Evolutionary conservation across 495 filamentous ascomycete species (phyloP), one percentile per base, ranked within the genome.

Genomic region (Penicillium coffeae): DNA sequence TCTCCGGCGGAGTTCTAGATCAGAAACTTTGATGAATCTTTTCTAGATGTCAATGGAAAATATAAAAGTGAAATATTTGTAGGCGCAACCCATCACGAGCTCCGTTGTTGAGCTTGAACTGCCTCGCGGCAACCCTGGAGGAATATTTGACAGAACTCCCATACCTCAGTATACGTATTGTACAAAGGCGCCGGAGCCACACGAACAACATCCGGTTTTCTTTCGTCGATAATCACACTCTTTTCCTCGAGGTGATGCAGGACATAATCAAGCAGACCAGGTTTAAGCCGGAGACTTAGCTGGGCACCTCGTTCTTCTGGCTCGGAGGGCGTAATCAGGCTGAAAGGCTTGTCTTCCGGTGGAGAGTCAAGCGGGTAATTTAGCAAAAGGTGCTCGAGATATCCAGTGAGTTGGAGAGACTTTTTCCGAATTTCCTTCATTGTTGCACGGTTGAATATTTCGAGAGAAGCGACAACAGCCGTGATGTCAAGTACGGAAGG

Each of bases 161-260:
- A 88, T 14, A 89, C 86, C 56, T 98, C 93, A 42, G 62, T 62
- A 63, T 85, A 96, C 0, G 75, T 82, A 66, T 96, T 96, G 65
- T 95, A 98, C 44, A 97, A 59, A 27, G 93, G 91, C 22, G 88
- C 84, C 1, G 93, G 94, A 14, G 92, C 90, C n/a, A 96, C 87
- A 6, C 93, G 74, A 22, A 98, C 79, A 20, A 98, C 94, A 65
- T 96, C 83, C 16, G 93, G 93, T 60, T 82, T 84, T 52, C 93
- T 72, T 72, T 97, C 89, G 61, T 98, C 93, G 27, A 94, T 82
- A 18, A 98, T 79, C 8, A 95, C 81, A 2, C 82, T 84, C 10
- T 78, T 66, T 35, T 78, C 74, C 57, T 94, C 83, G 27, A 98
- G 59, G 42, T 70, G 70, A 44, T 80, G 67, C 71, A 91, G 81